Percentiles rank a stretch among this genome's conserved stretches.
Evolutionary conservation across 192 early-diverging fungal species (phyloP).

Genomic region (Gaertneriomyces semiglobifer): DNA sequence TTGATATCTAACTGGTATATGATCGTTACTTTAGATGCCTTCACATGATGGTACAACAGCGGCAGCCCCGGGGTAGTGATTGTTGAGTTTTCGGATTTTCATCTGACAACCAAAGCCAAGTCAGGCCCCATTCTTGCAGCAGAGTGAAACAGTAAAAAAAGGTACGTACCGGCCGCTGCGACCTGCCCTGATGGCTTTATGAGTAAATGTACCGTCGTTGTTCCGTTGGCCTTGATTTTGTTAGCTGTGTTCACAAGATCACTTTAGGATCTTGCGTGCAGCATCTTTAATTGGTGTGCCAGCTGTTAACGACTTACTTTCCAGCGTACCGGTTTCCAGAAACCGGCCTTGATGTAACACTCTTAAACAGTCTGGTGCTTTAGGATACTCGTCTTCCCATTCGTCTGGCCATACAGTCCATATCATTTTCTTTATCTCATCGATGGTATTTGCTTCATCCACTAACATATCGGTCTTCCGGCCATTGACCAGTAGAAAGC

Average conservation of each 20-base stretch:
- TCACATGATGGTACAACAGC: too few relatives aligned
- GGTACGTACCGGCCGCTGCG: constrained; percentile 17
- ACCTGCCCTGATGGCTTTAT: constrained; percentile 28
- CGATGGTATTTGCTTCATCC: constrained; percentile 30
- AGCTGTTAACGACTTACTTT: constrained; percentile 23
- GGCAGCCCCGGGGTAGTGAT: too few relatives aligned
- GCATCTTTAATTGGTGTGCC: background rate
- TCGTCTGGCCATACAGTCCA: constrained; percentile 39
- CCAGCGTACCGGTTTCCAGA: constrained; percentile 29
- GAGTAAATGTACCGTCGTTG: constrained; percentile 43
- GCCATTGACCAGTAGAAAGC: constrained; percentile 42
- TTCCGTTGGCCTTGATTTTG: constrained; percentile 37
- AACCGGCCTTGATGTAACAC: constrained; percentile 44
- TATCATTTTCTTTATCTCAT: constrained; percentile 28
- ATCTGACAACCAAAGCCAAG: too few relatives aligned
- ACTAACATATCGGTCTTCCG: constrained; percentile 38
- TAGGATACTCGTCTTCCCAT: constrained; percentile 40
- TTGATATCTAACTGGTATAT: too few relatives aligned
- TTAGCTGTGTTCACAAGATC: constrained; percentile 5
- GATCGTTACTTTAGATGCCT: too few relatives aligned
- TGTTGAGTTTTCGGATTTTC: too few relatives aligned
- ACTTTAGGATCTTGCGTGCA: background rate
- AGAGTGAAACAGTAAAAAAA: background rate
- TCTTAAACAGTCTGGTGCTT: constrained; percentile 28
- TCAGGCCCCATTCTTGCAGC: too few relatives aligned